Base-by-base conservation (phyloP, 2,329 filamentous ascomycete genomes). In the Ceratocystis ficicola region DNA sequence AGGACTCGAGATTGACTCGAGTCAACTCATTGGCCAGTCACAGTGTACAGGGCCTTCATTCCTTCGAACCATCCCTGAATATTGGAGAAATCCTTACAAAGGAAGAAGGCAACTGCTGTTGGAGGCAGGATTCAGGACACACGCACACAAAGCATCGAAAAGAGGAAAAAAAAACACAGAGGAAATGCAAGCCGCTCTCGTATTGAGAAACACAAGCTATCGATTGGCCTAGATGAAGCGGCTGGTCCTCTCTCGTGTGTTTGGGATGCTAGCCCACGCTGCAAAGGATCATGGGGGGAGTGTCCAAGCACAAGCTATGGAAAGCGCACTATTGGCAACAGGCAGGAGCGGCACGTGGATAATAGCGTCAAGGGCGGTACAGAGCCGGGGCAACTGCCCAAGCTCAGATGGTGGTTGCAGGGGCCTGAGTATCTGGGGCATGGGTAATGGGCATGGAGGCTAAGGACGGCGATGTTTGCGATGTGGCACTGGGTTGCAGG, bases 241-340 rank as follows among this genome's bases (percentile, higher is more conserved):
- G 28, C 15, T n/a, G 7, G 5, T 32, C 30, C 32, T 2, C 12
- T n/a, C 28, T 36, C 52, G 15, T 59, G 28, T 7, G 20, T 32
- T 36, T 17, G 25, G 52, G 10, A 10, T 59, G 2, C 48, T 12
- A 41, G 3, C 36, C 36, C 20, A 52, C 12, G 8, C 17, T 52
- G 10, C 52, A 59, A 59, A 59, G 52, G 52, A 59, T 57, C 1
- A 28, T 32, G 52, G 17, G 52, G 30, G 4, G 30, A 57, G 52
- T 59, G 52, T 59, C 52, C 15, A 30, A 59, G 32, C 52, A 59
- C 17, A n/a, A 32, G n/a, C 52, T 7, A 59, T 28, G 52, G 52
- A 59, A 59, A 59, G 52, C 6, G 28, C 25, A 59, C 52, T 59
- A 59, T 59, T 59, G 52, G 52, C 52, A 59, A 32, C 28, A 59